Evolutionary conservation across 2,329 filamentous ascomycete species (phyloP), one percentile per base, ranked within the genome.

Genomic region (Fusarium mundagurra): DNA sequence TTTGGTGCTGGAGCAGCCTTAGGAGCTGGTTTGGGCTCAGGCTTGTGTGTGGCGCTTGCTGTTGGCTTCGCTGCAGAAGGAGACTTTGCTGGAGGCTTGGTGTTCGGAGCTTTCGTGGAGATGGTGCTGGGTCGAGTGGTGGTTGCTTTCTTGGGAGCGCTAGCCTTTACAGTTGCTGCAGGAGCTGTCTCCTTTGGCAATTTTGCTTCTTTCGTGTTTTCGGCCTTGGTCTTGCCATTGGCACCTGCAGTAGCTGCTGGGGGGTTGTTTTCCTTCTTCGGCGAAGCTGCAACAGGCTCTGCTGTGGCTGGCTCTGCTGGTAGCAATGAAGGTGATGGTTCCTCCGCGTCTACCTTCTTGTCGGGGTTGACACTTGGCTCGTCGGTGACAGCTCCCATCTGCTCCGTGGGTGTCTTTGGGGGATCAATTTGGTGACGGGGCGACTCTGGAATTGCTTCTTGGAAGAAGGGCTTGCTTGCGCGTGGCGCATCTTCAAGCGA

Each of bases 361-460:
- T 85, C 84, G 6, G 83, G 82, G 47, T 83, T 85, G 57, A 79
- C 71, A 67, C 81, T 83, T 8, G 82, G 83, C 54, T 80, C 79
- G 50, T 84, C 67, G 66, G 81, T 61, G 57, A 82, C 64, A 75
- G 76, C 67, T 70, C 75, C 73, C 58, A 75, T 55, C 24, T 75
- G 60, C 29, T 73, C 51, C 20, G 57, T 53, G 34, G 63, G 53
- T 31, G 68, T 61, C 45, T 68, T 74, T 33, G 71, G 65, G 29
- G 61, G 27, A 11, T 75, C 72, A 38, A 69, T 60, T 44, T 80
- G 76, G n/a, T 77, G 74, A 41, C 73, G 79, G 33, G 85, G 84
- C 4, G 84, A 84, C 69, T 87, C 85, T 22, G 83, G 81, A 57
- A 86, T 85, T 4, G 84, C 73, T 64, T 86, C 84, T 45, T 83